Conservation (phyloP, 2,329 filamentous ascomycete genomes). For the Alternaria infectoria region DNA sequence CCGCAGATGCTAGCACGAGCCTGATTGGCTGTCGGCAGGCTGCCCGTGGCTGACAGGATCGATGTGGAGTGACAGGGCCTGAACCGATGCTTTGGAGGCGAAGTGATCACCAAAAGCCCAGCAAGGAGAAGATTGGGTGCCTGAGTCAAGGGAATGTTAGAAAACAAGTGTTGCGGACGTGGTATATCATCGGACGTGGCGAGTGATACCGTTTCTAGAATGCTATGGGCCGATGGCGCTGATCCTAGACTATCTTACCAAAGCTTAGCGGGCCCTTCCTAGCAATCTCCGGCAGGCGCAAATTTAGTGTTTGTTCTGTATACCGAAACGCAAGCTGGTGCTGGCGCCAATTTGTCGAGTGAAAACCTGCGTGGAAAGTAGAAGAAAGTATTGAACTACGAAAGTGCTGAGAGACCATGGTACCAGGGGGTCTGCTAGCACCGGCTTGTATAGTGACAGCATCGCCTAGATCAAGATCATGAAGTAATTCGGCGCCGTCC, state of each 20-base stretch:
- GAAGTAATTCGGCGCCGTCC: conserved; percentile 25
- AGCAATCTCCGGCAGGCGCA: conserved; percentile 14
- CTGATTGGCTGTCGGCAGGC: conserved; percentile 37
- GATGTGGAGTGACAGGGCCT: conserved; percentile 36
- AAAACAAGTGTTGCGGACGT: conserved; percentile 28
- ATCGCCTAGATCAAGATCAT: conserved; percentile 17
- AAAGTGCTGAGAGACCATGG: not conserved
- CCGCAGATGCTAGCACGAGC: conserved; percentile 16
- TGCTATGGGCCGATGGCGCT: conserved; percentile 42
- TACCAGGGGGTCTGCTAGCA: conserved; percentile 2
- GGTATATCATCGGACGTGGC: conserved; percentile 41
- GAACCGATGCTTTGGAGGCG: conserved; percentile 46
- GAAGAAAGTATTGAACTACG: not conserved
- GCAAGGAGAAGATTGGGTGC: conserved; percentile 19
- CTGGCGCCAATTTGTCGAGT: conserved; percentile 1
- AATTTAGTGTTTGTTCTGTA: conserved; percentile 11
- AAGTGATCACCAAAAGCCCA: conserved; percentile 39
- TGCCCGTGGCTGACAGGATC: conserved; percentile 40
- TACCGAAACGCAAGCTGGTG: conserved; percentile 4
- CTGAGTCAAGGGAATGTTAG: conserved; percentile 22
- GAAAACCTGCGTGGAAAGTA: conserved; percentile 1
- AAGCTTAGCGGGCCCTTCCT: conserved; percentile 40
- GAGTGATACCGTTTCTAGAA: conserved; percentile 46
- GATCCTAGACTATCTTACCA: conserved; percentile 34
- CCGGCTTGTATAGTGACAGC: conserved; percentile 1